Conservation (phyloP, 2,329 filamentous ascomycete genomes). For the Chrysoporthe deuterocubensis region DNA sequence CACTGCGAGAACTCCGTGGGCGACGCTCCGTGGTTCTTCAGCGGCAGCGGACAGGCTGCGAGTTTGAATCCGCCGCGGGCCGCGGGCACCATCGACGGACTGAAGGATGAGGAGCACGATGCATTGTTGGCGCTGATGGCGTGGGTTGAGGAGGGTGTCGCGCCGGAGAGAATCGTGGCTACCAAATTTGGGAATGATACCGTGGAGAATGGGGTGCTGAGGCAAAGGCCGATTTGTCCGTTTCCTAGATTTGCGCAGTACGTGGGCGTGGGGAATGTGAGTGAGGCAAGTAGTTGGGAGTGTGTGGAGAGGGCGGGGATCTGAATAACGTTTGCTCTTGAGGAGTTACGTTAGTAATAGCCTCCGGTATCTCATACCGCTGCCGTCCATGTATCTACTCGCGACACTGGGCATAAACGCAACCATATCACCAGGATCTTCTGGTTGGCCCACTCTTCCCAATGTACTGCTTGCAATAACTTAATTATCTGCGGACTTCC, state of each 20-base stretch:
- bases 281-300: constrained; percentile 11
- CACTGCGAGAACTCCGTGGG: constrained; percentile 44
- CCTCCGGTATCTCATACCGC: no score
- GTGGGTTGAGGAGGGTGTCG: constrained; percentile 48
- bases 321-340: not conserved
- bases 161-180: constrained; percentile 40
- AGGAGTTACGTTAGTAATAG: no score
- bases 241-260: constrained; percentile 11
- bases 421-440: no score
- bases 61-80: constrained; percentile 41
- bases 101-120: constrained; percentile 38
- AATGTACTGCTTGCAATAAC: no score
- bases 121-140: constrained; percentile 49
- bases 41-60: constrained; percentile 18
- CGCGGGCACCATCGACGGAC: not conserved
- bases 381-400: no score
- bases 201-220: constrained; percentile 4
- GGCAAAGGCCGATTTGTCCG: constrained; percentile 12
- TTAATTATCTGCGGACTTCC: no score
- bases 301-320: constrained; percentile 5
- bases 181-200: constrained; percentile 17
- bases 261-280: constrained; percentile 1
- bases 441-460: no score
- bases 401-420: no score
- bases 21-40: constrained; percentile 19